These are phyloP conservation scores for Salix brachista DNA, from an alignment of 345 rosid species.

Conservation along the genomic window DNA sequence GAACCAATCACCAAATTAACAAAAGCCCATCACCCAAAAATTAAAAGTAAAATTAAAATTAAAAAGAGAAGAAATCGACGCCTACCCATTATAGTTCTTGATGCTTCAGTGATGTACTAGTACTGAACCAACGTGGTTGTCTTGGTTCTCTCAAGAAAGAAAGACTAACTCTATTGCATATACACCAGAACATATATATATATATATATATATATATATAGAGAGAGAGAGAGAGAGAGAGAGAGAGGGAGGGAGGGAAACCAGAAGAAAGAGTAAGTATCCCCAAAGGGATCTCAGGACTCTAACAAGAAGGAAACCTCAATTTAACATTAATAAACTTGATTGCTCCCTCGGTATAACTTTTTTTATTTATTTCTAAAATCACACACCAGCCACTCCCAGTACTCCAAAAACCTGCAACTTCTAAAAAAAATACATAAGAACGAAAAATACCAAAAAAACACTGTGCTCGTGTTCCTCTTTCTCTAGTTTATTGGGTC, in stretches of 20 bases:
- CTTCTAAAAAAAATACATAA: background rate
- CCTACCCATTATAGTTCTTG: constrained; percentile 51
- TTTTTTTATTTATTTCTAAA: background rate
- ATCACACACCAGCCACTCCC: constrained; percentile 57
- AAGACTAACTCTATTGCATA: constrained; percentile 25
- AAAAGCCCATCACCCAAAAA: background rate
- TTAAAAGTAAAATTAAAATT: background rate
- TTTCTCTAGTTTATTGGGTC: background rate
- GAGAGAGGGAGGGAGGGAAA: background rate
- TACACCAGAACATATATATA: background rate
- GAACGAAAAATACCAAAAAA: background rate
- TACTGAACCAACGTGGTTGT: background rate
- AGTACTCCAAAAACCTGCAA: constrained; percentile 69
- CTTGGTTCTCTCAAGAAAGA: constrained; percentile 27
- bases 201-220: too few relatives aligned
- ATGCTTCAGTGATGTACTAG: constrained; percentile 17
- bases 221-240: too few relatives aligned
- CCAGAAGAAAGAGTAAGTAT: background rate
- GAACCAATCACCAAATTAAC: background rate
- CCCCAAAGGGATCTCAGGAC: constrained; percentile 19
- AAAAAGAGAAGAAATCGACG: constrained; percentile 1
- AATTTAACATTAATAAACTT: constrained; percentile 7
- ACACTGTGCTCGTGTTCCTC: background rate
- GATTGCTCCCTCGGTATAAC: background rate
- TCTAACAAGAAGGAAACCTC: constrained; percentile 23